A percentile compares a stretch with the other conserved stretches of the same genome.
Conservation (phyloP, 352 stramenopile species). For the Globisporangium nodosum region DNA sequence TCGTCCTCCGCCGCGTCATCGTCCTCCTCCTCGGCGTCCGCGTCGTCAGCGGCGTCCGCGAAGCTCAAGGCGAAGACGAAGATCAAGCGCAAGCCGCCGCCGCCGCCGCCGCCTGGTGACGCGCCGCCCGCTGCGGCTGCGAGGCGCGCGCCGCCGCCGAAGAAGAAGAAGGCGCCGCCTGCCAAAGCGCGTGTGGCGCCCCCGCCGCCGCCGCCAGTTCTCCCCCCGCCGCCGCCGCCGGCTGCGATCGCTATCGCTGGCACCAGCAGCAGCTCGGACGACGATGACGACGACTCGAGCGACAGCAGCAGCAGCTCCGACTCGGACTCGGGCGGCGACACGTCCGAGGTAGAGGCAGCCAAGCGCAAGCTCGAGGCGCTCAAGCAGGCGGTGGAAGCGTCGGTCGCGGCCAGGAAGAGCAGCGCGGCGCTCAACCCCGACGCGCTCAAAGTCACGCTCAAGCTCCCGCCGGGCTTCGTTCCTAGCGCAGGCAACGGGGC, state of each 20-base stretch:
- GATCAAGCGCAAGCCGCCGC: slow-evolving; percentile 2
- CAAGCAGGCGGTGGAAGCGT: slow-evolving; percentile 18
- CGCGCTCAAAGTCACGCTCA: slow-evolving; percentile 53
- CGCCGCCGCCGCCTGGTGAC: not conserved
- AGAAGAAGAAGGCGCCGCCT: not conserved
- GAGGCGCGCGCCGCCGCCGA: not conserved
- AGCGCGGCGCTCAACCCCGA: slow-evolving; percentile 14
- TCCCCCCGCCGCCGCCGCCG: slow-evolving; percentile 7
- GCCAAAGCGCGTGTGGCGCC: slow-evolving; percentile 9
- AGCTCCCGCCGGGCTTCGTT: slow-evolving; percentile 50
- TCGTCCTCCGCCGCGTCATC: slow-evolving; percentile 25
- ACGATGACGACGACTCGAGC: slow-evolving; percentile 17
- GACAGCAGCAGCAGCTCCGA: slow-evolving; percentile 54
- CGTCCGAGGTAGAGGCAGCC: slow-evolving; percentile 22
- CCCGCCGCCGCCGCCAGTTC: slow-evolving; percentile 15
- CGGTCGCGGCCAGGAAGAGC: slow-evolving; percentile 17
- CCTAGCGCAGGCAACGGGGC: slow-evolving; percentile 12
- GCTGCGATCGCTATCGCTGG: no score
- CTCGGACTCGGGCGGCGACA: slow-evolving; percentile 27
- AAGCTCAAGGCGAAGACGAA: not conserved
- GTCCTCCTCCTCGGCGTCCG: slow-evolving; percentile 21
- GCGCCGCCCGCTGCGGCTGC: not conserved
- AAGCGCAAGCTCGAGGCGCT: slow-evolving; percentile 13
- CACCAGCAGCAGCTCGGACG: slow-evolving; percentile 22
- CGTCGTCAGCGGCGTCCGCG: slow-evolving; percentile 4